Percentiles rank a stretch among this genome's conserved stretches.
Conservation (phyloP, 1,284 basidiomycete species). For the Cryptococcus depauperatus region DNA sequence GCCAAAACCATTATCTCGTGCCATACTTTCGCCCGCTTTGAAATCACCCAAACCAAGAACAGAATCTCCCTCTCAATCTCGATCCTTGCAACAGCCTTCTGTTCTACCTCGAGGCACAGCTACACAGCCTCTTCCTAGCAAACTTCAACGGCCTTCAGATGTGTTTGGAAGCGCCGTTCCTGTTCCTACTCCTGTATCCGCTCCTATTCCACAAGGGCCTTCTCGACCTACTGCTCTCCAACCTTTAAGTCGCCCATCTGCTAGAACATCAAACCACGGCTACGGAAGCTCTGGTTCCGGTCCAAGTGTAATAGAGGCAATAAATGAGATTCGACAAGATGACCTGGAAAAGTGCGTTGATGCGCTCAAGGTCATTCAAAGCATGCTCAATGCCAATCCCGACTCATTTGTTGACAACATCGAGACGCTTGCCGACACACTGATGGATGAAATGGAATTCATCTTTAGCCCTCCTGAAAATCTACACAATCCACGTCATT, state of each 20-base stretch:
- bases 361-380: conserved; percentile 83
- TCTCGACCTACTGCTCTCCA: conserved; percentile 15
- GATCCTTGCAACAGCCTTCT: conserved; percentile 10
- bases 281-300: not conserved
- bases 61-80: conserved; percentile 11
- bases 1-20: not conserved
- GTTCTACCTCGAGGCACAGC: conserved; percentile 9
- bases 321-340: conserved; percentile 47
- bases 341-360: conserved; percentile 82
- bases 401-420: conserved; percentile 48
- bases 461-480: conserved; percentile 73
- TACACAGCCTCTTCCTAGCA: not conserved
- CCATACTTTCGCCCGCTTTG: conserved; percentile 1
- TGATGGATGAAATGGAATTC: conserved; percentile 79
- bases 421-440: conserved; percentile 68
- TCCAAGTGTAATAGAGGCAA: conserved; percentile 17
- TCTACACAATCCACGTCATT: conserved; percentile 63
- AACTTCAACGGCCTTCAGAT: conserved; percentile 1
- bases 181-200: not conserved
- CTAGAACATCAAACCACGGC: not conserved
- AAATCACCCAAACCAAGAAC: conserved; percentile 4
- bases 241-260: conserved; percentile 16
- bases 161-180: not conserved
- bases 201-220: no score
- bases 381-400: conserved; percentile 63